Evolutionary conservation across 2,329 filamentous ascomycete species (phyloP).

Genomic region (Emergomyces orientalis): DNA sequence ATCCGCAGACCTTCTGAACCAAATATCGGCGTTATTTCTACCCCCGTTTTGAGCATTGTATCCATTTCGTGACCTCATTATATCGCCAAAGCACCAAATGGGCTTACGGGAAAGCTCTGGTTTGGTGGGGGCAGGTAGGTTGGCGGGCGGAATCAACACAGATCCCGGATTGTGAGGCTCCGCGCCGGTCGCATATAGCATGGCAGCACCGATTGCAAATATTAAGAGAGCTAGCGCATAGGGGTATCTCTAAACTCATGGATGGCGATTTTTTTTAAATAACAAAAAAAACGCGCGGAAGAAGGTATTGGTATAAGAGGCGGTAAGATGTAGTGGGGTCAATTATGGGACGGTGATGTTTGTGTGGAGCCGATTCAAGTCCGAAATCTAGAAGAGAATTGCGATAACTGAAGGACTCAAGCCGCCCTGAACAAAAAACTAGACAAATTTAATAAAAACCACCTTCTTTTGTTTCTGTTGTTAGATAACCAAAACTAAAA

Average conservation of each 20-base stretch:
- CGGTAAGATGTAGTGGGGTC: slow-evolving; percentile 9
- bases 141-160: background rate
- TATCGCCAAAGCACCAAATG: background rate
- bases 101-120: background rate
- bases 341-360: background rate
- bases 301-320: slow-evolving; percentile 4
- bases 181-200: background rate
- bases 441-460: background rate
- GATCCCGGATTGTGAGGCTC: background rate
- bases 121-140: background rate
- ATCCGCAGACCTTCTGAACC: background rate
- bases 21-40: background rate
- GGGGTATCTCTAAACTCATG: slow-evolving; percentile 5
- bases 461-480: background rate
- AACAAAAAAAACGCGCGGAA: background rate
- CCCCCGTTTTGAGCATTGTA: background rate
- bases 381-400: background rate
- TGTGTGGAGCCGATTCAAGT: background rate
- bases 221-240: background rate
- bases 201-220: slow-evolving; percentile 1
- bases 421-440: background rate
- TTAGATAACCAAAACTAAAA: slow-evolving; percentile 1
- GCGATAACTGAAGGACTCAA: background rate
- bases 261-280: background rate
- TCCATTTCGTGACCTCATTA: background rate